Evolutionary conservation across 2,329 filamentous ascomycete genomes (phyloP).

Genomic region (Aspergillus japonicus): DNA sequence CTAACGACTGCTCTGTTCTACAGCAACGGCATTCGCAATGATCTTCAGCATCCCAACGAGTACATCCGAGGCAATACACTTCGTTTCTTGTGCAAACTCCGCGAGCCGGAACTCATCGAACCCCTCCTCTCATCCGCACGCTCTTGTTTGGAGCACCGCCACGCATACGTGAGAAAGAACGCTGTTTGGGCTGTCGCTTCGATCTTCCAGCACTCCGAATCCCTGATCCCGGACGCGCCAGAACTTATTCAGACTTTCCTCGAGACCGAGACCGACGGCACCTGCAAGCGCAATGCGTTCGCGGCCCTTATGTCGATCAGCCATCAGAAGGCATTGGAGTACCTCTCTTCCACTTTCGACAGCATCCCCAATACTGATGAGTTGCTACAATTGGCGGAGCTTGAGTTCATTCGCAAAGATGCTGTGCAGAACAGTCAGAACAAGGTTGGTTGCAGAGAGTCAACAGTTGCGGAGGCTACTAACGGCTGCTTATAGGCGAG

Average conservation of each 20-base stretch:
- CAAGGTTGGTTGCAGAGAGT: conserved; percentile 60
- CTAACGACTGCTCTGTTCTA: conserved; percentile 16
- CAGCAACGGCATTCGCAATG: conserved; percentile 97
- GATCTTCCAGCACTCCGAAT: conserved; percentile 86
- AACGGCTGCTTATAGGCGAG: conserved; percentile 60
- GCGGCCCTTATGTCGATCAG: conserved; percentile 86
- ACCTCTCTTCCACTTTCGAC: conserved; percentile 85
- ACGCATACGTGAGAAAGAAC: conserved; percentile 97
- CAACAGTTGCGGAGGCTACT: conserved; percentile 19
- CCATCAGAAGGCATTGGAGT: conserved; percentile 87
- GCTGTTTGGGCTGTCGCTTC: conserved; percentile 92
- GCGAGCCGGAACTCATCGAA: conserved; percentile 93
- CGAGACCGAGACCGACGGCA: conserved; percentile 85
- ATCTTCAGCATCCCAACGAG: conserved; percentile 96
- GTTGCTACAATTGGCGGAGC: conserved; percentile 84
- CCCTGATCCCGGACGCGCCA: conserved; percentile 90
- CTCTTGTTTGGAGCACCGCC: conserved; percentile 89
- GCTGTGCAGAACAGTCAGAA: conserved; percentile 92
- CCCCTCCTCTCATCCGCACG: conserved; percentile 89
- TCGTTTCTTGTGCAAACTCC: conserved; percentile 93
- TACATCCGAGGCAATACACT: conserved; percentile 98
- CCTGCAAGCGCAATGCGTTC: conserved; percentile 97
- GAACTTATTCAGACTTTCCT: conserved; percentile 90
- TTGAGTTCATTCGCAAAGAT: conserved; percentile 98
- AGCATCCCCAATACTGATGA: conserved; percentile 93